Conservation (phyloP, 2,329 filamentous ascomycete species). For the Alternaria solani region DNA sequence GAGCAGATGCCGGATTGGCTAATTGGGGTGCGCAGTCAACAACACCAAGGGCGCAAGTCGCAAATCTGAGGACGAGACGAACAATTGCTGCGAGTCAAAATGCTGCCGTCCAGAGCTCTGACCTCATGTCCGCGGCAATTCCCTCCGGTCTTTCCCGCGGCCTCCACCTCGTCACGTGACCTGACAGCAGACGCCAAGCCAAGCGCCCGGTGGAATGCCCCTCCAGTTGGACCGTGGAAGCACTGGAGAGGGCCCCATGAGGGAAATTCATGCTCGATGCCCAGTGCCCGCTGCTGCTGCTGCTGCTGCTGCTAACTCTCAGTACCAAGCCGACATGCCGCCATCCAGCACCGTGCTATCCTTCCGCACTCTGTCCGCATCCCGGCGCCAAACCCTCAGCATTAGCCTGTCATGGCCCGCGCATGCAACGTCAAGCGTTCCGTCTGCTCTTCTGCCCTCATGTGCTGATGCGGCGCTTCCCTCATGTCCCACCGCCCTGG, state of each 20-base stretch:
- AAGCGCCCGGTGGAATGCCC: background rate
- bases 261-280: background rate
- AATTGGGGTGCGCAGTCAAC: constrained; percentile 10
- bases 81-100: constrained; percentile 8
- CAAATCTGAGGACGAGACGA: background rate
- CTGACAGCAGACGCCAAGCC: constrained; percentile 3
- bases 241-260: background rate
- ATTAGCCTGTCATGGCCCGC: no score
- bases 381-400: constrained; percentile 1
- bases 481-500: constrained; percentile 27
- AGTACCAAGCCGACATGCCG: background rate
- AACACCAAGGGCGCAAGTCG: constrained; percentile 4
- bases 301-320: background rate
- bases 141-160: constrained; percentile 12
- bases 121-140: constrained; percentile 10
- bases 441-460: constrained; percentile 26
- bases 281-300: no score
- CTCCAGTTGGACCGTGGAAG: background rate
- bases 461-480: constrained; percentile 28
- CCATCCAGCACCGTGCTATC: background rate
- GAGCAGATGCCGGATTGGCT: constrained; percentile 16
- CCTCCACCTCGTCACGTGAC: constrained; percentile 1
- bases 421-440: constrained; percentile 7
- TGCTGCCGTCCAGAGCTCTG: constrained; percentile 9
- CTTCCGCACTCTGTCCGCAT: constrained; percentile 5